Evolutionary conservation across 345 rosid genomes (phyloP).

Genomic region (Hibiscus trionum): DNA sequence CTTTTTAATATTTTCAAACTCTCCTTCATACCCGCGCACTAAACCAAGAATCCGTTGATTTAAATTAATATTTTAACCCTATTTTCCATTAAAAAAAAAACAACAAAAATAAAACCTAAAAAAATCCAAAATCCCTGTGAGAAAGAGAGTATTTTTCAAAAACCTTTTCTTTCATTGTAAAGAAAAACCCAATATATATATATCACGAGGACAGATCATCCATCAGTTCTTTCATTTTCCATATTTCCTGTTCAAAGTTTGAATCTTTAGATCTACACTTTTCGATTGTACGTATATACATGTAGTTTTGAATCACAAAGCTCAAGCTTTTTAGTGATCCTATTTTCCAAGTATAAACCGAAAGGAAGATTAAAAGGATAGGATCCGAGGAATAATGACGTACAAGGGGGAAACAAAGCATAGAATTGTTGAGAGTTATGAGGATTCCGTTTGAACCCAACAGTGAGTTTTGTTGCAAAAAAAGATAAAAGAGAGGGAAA

Average conservation of each 20-base stretch:
- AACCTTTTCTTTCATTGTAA: slow-evolving; percentile 5
- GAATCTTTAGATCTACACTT: slow-evolving; percentile 22
- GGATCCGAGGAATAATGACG: slow-evolving; percentile 45
- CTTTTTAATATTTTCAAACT: slow-evolving; percentile 35
- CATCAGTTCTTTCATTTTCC: not conserved
- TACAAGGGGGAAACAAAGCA: not conserved
- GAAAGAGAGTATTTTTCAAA: slow-evolving; percentile 9
- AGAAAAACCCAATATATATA: not conserved
- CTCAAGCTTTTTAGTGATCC: not conserved
- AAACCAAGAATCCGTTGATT: slow-evolving; percentile 46
- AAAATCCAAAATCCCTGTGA: not conserved
- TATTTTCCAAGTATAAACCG: not conserved
- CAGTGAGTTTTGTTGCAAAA: slow-evolving; percentile 22
- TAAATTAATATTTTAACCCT: slow-evolving; percentile 8
- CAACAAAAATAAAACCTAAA: not conserved
- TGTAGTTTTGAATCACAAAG: slow-evolving; percentile 2
- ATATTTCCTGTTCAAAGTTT: not conserved
- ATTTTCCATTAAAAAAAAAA: not conserved
- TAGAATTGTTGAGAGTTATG: slow-evolving; percentile 20
- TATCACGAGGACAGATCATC: not conserved
- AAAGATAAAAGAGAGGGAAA: slow-evolving; percentile 5
- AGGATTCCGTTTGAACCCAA: slow-evolving; percentile 44
- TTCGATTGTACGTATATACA: not conserved
- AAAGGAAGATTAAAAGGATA: slow-evolving; percentile 12
- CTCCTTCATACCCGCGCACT: slow-evolving; percentile 61